Percentiles rank a stretch among this genome's conserved stretches.
Evolutionary conservation across 306 rosid genomes (phyloP).

Genomic region (Cucumis sativus): DNA sequence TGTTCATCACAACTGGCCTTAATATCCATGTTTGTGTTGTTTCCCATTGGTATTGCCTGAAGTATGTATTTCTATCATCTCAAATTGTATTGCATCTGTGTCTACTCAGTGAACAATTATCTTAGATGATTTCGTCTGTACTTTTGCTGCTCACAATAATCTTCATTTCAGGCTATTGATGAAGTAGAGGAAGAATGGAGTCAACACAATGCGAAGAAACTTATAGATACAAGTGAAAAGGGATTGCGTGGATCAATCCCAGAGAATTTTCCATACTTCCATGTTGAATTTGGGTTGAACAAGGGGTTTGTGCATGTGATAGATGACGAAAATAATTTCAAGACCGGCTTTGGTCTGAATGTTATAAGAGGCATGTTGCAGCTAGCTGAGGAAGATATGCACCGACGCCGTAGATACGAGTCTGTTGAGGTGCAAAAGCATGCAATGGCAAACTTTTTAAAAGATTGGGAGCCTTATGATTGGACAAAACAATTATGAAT

Average conservation of each 20-base stretch:
- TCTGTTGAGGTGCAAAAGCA: constrained; percentile 49
- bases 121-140: neutral
- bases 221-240: constrained; percentile 64
- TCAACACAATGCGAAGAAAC: constrained; percentile 81
- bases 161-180: constrained; percentile 57
- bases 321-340: constrained; percentile 69
- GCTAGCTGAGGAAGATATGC: constrained; percentile 71
- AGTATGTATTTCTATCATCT: neutral
- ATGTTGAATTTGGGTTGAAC: constrained; percentile 71
- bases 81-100: neutral
- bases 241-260: constrained; percentile 80
- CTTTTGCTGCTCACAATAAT: neutral
- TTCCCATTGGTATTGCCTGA: neutral
- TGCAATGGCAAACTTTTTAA: constrained; percentile 47
- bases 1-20: neutral
- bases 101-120: neutral
- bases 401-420: constrained; percentile 44
- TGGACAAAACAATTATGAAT: constrained; percentile 47
- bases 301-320: constrained; percentile 81
- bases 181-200: constrained; percentile 96
- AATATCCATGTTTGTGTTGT: neutral
- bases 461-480: constrained; percentile 61
- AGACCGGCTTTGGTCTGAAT: constrained; percentile 56
- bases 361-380: constrained; percentile 74
- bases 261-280: constrained; percentile 63